Conservation (phyloP, 2,329 filamentous ascomycete genomes). For the Canariomyces notabilis region DNA sequence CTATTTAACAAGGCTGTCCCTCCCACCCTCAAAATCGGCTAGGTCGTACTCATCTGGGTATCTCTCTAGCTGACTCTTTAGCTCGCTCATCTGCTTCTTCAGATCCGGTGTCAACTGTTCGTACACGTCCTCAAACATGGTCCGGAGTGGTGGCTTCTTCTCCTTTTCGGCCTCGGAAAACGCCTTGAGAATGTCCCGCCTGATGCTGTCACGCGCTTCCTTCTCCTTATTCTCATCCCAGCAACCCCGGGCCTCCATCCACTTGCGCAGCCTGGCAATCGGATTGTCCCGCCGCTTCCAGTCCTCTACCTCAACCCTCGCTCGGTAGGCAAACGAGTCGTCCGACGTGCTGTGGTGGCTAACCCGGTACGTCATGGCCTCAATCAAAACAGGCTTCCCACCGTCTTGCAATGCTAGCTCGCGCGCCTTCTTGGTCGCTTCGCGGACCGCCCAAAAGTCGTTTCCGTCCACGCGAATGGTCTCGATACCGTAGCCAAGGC, state of each 20-base stretch:
- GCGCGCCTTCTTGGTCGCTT: conserved; percentile 66
- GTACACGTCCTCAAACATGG: conserved; percentile 85
- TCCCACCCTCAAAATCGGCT: conserved; percentile 30
- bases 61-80: conserved; percentile 71
- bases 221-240: conserved; percentile 86
- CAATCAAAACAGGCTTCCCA: conserved; percentile 79
- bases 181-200: conserved; percentile 65
- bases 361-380: conserved; percentile 98
- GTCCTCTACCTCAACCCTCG: conserved; percentile 84
- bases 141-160: conserved; percentile 67
- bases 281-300: conserved; percentile 57
- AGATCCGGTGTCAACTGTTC: conserved; percentile 64
- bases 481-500: conserved; percentile 77
- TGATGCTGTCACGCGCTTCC: conserved; percentile 32
- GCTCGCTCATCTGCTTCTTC: conserved; percentile 65
- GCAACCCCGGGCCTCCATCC: conserved; percentile 74
- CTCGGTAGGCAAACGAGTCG: conserved; percentile 93
- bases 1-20: conserved; percentile 27
- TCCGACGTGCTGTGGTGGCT: conserved; percentile 93
- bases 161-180: conserved; percentile 79
- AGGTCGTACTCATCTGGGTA: conserved; percentile 91
- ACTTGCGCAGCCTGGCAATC: conserved; percentile 44
- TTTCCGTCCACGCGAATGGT: conserved; percentile 79
- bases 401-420: conserved; percentile 73
- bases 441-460: conserved; percentile 71